Base-by-base conservation (phyloP, 2,329 filamentous ascomycete species). In the Aspergillus sclerotialis region DNA sequence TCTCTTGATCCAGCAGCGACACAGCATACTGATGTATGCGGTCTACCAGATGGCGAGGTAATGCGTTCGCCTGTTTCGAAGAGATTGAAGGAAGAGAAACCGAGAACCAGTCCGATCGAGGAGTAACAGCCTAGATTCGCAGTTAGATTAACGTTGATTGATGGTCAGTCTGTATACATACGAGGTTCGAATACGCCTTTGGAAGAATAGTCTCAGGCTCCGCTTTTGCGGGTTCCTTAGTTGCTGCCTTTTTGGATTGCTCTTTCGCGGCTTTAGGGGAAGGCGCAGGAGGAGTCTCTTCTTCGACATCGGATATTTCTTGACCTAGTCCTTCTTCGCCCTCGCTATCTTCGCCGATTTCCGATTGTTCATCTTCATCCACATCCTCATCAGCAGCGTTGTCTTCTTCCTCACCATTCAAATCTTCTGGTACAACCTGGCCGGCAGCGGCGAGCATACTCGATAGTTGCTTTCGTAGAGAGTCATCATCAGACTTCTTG, bases 1-100 rank as follows among this genome's bases (percentile, higher is more conserved):
- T 83, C 55, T 98, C 92, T 16, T 78, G 71, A 35, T 93, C 80
- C 13, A 96, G 68, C 5, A 96, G 70, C 7, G 73, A 70, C 41
- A 78, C 76, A 3, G 87, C 88, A 58, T 94, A 79, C 10, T 78
- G 65, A 34, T 63, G 67, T n/a, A 81, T 56, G 30, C 71, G 72
- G 28, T 78, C 70, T 38, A 80, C 60, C 13, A 76, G 53, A 38
- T 69, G 63, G 27, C 67, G 69, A 29, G 75, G 67, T 23, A 73
- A 63, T 16, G 61, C 54, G 24, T 63, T 60, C 33, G 64, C 60
- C 29, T 68, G 58, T 45, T 67, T 64, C 16, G 72, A 62, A 32
- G 66, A 49, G 23, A 82, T 59, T n/a, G 58, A 40, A 12, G 78
- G 72, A 26, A 83, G 64, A 41, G 70, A 58, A 35, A 71, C 68